Evolutionary conservation across 805 yeast species (phyloP), one percentile per base, ranked within the genome.

Genomic region (Lachancea mirantina): DNA sequence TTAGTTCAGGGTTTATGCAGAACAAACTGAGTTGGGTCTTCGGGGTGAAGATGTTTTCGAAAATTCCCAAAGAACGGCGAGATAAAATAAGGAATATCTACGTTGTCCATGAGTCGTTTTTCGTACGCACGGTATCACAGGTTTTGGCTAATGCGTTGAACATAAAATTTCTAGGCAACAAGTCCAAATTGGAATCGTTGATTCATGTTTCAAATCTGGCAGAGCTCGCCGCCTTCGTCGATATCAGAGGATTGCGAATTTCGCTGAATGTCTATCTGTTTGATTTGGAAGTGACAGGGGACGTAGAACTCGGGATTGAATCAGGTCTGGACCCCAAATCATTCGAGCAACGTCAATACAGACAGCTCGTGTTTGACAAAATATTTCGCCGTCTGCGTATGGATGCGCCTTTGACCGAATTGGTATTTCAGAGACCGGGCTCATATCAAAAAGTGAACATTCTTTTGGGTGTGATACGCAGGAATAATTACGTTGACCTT

Each of bases 41-140:
- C 72, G 83, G 85, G 38, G 63, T 74, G n/a, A 68, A 63, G 30
- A 65, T 75, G 34, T 74, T 70, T 50, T 59, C 72, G 40, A 59
- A 72, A 41, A 67, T 89, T 17, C 76, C 89, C 2, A 67, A 70
- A 10, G 65, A 65, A 4, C 59, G 68, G 26, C 71, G 74, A 39
- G 68, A 70, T 32, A 65, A 71, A 35, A 57, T 89, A 26, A 61
- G 62, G 32, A 78, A 75, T 47, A 64, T 85, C 3, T 81, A 78
- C 42, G 70, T 88, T 19, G 94, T 89, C 2, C 96, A 89, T 57
- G 96, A 88, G 45, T 79, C 82, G 28, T 87, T 96, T 92, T 72
- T 88, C 59, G 72, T 84, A 17, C 74, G 85, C 46, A 78, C 94
- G 0, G 70, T 84, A 22, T 72, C 81, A 10, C 87, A 82, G 34